These are phyloP conservation scores for Fusarium anthophilum DNA, from an alignment of 2,329 filamentous ascomycete species.

Conservation along the genomic window DNA sequence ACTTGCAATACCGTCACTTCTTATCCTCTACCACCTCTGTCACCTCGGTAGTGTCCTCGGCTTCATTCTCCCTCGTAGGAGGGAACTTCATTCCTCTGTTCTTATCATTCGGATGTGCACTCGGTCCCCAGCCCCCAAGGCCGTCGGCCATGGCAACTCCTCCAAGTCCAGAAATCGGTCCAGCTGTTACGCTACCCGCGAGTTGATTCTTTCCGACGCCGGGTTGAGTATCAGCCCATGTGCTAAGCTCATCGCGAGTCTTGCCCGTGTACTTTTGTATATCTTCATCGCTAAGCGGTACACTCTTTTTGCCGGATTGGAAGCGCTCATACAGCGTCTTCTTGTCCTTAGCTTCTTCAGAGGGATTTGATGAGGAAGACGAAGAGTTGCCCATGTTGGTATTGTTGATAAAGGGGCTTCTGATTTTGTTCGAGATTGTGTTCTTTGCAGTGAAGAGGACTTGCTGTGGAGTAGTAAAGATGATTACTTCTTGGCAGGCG, in stretches of 20 bases:
- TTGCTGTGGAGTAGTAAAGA: too few relatives aligned
- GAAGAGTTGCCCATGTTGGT: slow-evolving; percentile 22
- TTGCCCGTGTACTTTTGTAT: slow-evolving; percentile 55
- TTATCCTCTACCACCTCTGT: neutral
- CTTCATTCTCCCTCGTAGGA: slow-evolving; percentile 24
- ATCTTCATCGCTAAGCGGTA: slow-evolving; percentile 50
- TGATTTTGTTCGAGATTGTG: too few relatives aligned
- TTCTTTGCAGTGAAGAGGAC: neutral
- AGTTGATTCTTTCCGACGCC: slow-evolving; percentile 54
- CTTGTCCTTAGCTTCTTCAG: slow-evolving; percentile 35
- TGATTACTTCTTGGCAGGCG: neutral
- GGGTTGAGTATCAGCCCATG: slow-evolving; percentile 51
- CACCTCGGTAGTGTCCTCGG: neutral
- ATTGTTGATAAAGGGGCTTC: neutral
- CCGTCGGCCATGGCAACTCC: slow-evolving; percentile 45
- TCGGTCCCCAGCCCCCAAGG: slow-evolving; percentile 49
- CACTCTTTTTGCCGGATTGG: slow-evolving; percentile 45
- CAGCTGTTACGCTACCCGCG: slow-evolving; percentile 47
- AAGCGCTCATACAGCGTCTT: slow-evolving; percentile 45
- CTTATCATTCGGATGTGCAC: slow-evolving; percentile 38
- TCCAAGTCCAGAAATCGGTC: slow-evolving; percentile 44
- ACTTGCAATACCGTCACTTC: neutral
- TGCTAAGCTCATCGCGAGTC: slow-evolving; percentile 46
- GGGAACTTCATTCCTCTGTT: slow-evolving; percentile 51
- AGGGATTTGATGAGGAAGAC: slow-evolving; percentile 3